Percentiles rank a stretch among this genome's conserved stretches.
These are phyloP conservation scores for Trichosporon sp. DNA, from an alignment of 1,284 basidiomycete species.

Conservation along the genomic window DNA sequence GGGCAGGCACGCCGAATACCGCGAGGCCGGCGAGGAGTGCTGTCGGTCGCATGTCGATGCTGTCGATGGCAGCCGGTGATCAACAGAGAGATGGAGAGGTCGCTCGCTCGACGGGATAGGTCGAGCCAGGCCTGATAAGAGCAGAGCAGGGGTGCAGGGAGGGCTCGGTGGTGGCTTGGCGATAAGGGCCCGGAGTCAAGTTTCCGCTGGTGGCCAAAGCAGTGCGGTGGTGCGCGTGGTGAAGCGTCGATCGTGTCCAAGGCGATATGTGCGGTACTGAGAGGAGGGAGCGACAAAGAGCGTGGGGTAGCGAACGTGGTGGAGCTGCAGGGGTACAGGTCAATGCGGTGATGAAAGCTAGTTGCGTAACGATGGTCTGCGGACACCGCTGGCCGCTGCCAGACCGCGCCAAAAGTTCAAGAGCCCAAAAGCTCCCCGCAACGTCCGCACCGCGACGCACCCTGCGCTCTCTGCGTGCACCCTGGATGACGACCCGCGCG, in stretches of 20 bases:
- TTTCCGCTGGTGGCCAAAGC: not conserved
- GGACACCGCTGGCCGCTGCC: not conserved
- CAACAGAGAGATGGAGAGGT: not conserved
- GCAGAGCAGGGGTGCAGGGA: not conserved
- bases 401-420: too few species aligned
- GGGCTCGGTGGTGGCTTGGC: not conserved
- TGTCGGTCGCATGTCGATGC: not conserved
- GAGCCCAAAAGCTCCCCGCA: not conserved
- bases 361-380: not conserved
- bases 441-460: not conserved
- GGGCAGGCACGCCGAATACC: not conserved
- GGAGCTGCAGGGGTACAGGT: not conserved
- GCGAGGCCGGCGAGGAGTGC: not conserved
- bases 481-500: not conserved
- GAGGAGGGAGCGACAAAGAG: not conserved
- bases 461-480: not conserved
- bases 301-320: not conserved
- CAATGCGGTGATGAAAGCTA: not conserved
- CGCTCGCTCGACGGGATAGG: not conserved
- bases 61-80: not conserved
- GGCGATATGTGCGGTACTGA: not conserved
- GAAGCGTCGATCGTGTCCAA: not conserved
- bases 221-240: not conserved
- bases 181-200: not conserved
- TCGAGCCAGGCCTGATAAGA: not conserved